phyloP scores from a whole-genome alignment of 225 moss, liverwort and hornwort genomes.

The Antitrichia curtipendula region DNA sequence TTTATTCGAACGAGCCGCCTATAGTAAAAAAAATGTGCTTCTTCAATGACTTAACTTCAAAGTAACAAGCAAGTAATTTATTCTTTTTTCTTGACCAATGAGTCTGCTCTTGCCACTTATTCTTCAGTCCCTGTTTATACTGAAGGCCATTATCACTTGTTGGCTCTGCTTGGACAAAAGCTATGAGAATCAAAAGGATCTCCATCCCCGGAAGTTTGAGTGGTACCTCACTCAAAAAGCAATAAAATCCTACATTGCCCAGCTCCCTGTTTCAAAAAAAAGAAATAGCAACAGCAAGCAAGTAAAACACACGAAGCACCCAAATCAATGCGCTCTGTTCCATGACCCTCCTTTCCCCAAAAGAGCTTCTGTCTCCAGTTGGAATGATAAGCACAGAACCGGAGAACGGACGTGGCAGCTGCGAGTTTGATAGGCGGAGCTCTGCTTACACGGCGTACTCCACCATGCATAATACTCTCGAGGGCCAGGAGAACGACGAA shows the following conservation, averaged over 20 bases:
- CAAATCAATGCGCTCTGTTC: neutral
- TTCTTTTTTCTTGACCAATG: neutral
- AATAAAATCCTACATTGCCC: neutral
- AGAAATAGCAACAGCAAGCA: neutral
- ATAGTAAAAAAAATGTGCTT: too few relatives aligned
- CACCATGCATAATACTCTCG: neutral
- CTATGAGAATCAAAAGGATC: rapidly evolving
- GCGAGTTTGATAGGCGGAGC: neutral
- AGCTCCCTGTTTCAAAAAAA: neutral
- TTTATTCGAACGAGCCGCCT: too few relatives aligned
- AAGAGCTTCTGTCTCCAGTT: neutral
- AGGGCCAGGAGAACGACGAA: neutral
- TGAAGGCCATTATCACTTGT: too few relatives aligned
- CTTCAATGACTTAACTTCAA: rapidly evolving
- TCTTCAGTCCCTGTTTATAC: too few relatives aligned
- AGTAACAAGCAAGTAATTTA: neutral
- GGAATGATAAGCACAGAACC: neutral
- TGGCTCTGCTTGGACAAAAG: neutral
- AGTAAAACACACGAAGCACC: neutral
- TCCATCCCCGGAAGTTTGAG: neutral
- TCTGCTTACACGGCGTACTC: neutral
- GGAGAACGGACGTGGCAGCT: neutral
- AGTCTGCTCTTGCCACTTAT: neutral
- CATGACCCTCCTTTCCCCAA: neutral
- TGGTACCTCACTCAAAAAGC: neutral